Conservation (phyloP, 1,284 basidiomycete species). For the Ustilago trichophora region DNA sequence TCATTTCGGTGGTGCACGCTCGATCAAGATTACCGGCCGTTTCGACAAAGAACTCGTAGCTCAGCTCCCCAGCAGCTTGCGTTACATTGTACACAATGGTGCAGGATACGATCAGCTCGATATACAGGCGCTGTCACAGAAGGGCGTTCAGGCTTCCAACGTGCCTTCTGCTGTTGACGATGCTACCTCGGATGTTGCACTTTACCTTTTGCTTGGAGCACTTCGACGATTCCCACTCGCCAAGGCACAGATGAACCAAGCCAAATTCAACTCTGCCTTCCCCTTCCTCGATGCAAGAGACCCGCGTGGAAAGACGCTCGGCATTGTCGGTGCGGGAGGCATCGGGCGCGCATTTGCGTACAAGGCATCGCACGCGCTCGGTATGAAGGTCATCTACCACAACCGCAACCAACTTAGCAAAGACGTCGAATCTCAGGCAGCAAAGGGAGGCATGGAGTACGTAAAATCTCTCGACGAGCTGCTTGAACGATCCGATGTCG, state of each 20-base stretch:
- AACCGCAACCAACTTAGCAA: conserved; percentile 48
- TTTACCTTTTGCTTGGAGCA: conserved; percentile 58
- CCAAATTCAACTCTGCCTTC: conserved; percentile 53
- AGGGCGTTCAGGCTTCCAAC: conserved; percentile 55
- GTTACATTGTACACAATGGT: conserved; percentile 61
- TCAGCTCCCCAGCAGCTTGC: conserved; percentile 40
- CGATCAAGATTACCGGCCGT: conserved; percentile 49
- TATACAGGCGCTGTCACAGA: conserved; percentile 36
- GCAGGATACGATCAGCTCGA: conserved; percentile 64
- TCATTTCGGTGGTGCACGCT: conserved; percentile 71
- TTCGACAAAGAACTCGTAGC: conserved; percentile 56
- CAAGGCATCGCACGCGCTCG: conserved; percentile 57
- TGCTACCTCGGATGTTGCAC: conserved; percentile 58
- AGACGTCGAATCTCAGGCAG: conserved; percentile 61
- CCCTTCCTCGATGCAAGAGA: conserved; percentile 48
- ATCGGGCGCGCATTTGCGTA: conserved; percentile 57
- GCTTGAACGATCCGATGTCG: conserved; percentile 67
- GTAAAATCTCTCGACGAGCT: conserved; percentile 66
- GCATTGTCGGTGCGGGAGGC: conserved; percentile 61
- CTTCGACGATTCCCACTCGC: conserved; percentile 55
- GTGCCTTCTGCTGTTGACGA: conserved; percentile 60
- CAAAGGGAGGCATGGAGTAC: conserved; percentile 54
- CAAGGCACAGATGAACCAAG: conserved; percentile 34
- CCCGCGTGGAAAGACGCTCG: conserved; percentile 54
- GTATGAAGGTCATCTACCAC: conserved; percentile 60